These are phyloP conservation scores for Ampelocalamus luodianensis DNA, from an alignment of 176 grass and related monocot genomes.

Conservation along the genomic window DNA sequence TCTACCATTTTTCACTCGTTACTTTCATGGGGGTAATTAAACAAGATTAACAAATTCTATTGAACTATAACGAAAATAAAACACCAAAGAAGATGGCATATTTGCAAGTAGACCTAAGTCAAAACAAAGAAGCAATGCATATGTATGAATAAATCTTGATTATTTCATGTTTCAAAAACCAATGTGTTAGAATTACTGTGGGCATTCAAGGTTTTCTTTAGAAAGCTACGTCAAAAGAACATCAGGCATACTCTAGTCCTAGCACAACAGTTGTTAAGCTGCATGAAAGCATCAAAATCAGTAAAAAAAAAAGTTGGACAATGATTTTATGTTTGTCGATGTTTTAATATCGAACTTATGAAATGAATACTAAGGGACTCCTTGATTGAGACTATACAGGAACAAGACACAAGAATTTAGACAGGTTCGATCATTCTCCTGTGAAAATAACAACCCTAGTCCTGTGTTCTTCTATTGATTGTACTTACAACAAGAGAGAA, in stretches of 20 bases:
- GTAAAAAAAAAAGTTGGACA: neutral
- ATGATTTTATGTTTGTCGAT: neutral
- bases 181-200: neutral
- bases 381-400: no score
- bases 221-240: neutral
- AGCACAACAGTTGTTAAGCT: neutral
- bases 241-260: neutral
- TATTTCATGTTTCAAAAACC: neutral
- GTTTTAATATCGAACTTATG: no score
- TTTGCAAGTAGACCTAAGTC: neutral
- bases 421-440: no score
- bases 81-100: no score
- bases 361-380: no score
- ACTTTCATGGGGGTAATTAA: neutral
- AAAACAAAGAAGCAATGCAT: neutral
- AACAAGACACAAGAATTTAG: no score
- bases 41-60: neutral
- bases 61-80: neutral
- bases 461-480: no score
- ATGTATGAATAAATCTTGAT: neutral
- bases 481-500: no score
- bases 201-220: neutral
- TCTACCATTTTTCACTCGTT: neutral
- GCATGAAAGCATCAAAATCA: neutral
- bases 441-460: no score